phyloP scores from a whole-genome alignment of 108 stramenopile species.

The Asterionellopsis glacialis region DNA sequence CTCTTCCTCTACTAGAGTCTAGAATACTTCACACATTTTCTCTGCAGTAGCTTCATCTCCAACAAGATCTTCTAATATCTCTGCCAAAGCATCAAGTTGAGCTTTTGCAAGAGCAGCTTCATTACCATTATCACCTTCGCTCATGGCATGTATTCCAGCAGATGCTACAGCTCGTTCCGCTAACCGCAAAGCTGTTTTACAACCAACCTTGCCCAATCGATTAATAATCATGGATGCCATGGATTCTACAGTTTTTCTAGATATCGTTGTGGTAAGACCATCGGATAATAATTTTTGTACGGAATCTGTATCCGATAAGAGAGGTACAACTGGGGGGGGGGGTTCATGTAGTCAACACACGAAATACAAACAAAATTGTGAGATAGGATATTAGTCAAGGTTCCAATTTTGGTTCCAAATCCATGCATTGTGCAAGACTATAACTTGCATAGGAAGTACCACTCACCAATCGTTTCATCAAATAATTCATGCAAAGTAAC shows the following conservation, averaged over 20 bases:
- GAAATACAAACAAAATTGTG: background rate
- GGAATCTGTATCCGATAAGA: conserved; percentile 32
- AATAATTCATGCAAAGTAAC: conserved; percentile 54
- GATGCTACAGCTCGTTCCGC: conserved; percentile 57
- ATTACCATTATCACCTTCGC: background rate
- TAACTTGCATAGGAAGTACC: background rate
- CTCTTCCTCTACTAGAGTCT: too few relatives aligned
- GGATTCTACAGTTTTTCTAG: conserved; percentile 14
- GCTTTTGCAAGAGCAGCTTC: conserved; percentile 2
- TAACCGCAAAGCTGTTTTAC: conserved; percentile 62
- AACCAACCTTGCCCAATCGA: conserved; percentile 45
- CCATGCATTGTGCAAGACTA: too few relatives aligned
- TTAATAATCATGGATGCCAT: conserved; percentile 44
- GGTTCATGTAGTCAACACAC: background rate
- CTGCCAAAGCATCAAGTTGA: conserved; percentile 34
- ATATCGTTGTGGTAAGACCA: conserved; percentile 17
- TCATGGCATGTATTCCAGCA: conserved; percentile 4
- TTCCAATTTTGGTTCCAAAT: too few relatives aligned
- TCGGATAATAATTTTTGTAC: conserved; percentile 46
- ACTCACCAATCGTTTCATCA: conserved; percentile 58
- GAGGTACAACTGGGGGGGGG: conserved; percentile 41
- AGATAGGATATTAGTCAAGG: too few relatives aligned
- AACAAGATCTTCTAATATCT: conserved; percentile 49
- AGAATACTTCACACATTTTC: conserved; percentile 36
- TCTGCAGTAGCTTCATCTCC: conserved; percentile 42